Evolutionary conservation across 352 stramenopile species (phyloP), one percentile per base, ranked within the genome.

Genomic region (Pythium periplocum): DNA sequence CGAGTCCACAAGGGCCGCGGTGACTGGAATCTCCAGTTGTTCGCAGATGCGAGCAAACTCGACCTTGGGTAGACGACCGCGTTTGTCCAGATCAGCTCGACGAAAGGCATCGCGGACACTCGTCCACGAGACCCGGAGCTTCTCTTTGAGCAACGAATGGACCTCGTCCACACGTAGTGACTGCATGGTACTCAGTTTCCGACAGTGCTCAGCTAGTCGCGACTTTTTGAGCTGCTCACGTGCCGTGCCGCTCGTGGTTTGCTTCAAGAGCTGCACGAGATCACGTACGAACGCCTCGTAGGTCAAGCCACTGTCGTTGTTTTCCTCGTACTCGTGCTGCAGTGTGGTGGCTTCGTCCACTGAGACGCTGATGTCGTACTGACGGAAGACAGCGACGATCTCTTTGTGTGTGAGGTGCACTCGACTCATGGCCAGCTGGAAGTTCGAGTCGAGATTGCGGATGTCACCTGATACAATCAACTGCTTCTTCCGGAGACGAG

Each of bases 301-400:
- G 32, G 51, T 52, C 9, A 88, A 55, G 10, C 56, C 61, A 32
- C 54, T 59, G 53, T 90, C 80, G 64, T 87, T 90, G 65, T 82
- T 90, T 64, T 90, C 80, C 32, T 90, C 80, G 58, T 83, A 90
- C 48, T 90, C 80, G 48, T 85, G 73, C 3, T 78, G 62, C 37
- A 90, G 61, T 39, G 66, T 67, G 56, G 83, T 76, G 17, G 75
- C 80, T 32, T 87, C 77, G 42, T 82, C 72, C 4, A 57, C 72
- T 3, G 75, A 72, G 32, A 86, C 55, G 5, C 64, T 37, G 47
- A 90, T 73, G 26, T 67, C 75, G 50, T 76, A 77, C 8, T 55
- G 51, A 6, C 67, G 64, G 35, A 88, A 82, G 26, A 82, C 76
- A 32, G 66, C 60, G 10, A 71, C 53, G 12, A 88, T 63, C 38